Conservation (phyloP, 1,139 yeast genomes). For the Insectozyma bohioensis region DNA sequence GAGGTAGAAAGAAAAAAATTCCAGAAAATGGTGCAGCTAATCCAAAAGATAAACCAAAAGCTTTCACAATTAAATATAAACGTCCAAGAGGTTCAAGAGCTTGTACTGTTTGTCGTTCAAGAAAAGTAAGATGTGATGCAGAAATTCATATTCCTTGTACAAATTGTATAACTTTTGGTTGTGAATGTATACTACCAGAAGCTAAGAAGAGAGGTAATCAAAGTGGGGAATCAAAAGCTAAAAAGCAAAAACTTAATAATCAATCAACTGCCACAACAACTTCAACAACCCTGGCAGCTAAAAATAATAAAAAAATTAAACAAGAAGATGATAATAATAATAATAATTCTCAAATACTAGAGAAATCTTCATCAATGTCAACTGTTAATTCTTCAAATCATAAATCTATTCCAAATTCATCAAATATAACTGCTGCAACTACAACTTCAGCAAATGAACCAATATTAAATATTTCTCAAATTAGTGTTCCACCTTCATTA, state of each 20-base stretch:
- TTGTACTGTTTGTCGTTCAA: slow-evolving; percentile 61
- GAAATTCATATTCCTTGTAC: slow-evolving; percentile 74
- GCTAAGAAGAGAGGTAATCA: slow-evolving; percentile 46
- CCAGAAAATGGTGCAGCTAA: not conserved
- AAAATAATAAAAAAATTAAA: not conserved
- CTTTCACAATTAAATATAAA: slow-evolving; percentile 50
- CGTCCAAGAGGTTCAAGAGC: slow-evolving; percentile 55
- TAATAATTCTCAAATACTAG: not conserved
- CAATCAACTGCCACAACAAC: slow-evolving; percentile 3
- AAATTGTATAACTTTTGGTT: slow-evolving; percentile 73
- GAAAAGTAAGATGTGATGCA: slow-evolving; percentile 73
- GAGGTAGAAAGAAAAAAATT: not conserved
- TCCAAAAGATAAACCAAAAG: slow-evolving; percentile 40
- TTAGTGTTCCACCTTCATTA: slow-evolving; percentile 45
- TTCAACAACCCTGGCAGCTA: not conserved
- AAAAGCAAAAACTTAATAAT: slow-evolving; percentile 15
- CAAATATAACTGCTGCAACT: not conserved
- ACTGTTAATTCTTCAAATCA: too few relatives aligned
- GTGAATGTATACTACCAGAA: slow-evolving; percentile 69
- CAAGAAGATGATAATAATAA: not conserved
- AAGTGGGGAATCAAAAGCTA: slow-evolving; percentile 24
- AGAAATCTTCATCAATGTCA: too few relatives aligned
- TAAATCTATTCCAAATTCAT: too few relatives aligned
- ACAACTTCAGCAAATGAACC: slow-evolving; percentile 27
- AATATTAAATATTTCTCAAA: slow-evolving; percentile 43